Evolutionary conservation across 495 filamentous ascomycete species (phyloP).

Genomic region (Trichoderma parareesei): DNA sequence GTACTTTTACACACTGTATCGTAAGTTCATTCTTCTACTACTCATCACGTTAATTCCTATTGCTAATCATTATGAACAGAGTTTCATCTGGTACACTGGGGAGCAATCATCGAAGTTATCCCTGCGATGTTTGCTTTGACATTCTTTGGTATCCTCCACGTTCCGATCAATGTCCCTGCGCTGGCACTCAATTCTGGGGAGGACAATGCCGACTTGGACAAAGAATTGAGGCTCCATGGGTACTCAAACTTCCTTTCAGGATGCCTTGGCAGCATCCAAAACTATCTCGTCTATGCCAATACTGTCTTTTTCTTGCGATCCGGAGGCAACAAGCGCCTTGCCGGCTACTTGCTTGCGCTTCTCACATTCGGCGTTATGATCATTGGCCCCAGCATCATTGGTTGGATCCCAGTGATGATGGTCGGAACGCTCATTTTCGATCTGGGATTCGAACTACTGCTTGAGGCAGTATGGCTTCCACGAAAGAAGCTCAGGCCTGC

Average conservation of each 20-base stretch:
- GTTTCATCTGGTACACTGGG: constrained; percentile 68
- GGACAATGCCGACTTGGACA: constrained; percentile 82
- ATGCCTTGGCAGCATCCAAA: constrained; percentile 81
- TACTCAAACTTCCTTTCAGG: constrained; percentile 89
- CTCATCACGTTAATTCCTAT: neutral
- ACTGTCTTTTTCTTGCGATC: constrained; percentile 90
- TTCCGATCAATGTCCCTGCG: constrained; percentile 95
- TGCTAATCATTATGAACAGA: constrained; percentile 40
- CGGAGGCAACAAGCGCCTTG: constrained; percentile 77
- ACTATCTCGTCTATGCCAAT: constrained; percentile 96
- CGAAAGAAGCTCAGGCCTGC: constrained; percentile 75
- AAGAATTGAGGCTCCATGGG: constrained; percentile 88
- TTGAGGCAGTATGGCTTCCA: constrained; percentile 81
- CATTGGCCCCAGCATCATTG: constrained; percentile 78
- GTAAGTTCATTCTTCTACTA: constrained; percentile 37
- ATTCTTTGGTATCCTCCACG: constrained; percentile 94
- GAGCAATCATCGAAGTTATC: constrained; percentile 66
- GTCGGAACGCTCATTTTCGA: constrained; percentile 91
- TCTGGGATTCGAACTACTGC: constrained; percentile 80
- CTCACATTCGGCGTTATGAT: constrained; percentile 75
- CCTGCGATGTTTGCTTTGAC: constrained; percentile 96
- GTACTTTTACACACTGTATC: constrained; percentile 92
- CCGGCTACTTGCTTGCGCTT: constrained; percentile 75
- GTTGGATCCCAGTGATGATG: constrained; percentile 93
- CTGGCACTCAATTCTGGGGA: constrained; percentile 81